Evolutionary conservation across 352 stramenopile species (phyloP), one percentile per base, ranked within the genome.

Genomic region (Pelagophyceae sp.): DNA sequence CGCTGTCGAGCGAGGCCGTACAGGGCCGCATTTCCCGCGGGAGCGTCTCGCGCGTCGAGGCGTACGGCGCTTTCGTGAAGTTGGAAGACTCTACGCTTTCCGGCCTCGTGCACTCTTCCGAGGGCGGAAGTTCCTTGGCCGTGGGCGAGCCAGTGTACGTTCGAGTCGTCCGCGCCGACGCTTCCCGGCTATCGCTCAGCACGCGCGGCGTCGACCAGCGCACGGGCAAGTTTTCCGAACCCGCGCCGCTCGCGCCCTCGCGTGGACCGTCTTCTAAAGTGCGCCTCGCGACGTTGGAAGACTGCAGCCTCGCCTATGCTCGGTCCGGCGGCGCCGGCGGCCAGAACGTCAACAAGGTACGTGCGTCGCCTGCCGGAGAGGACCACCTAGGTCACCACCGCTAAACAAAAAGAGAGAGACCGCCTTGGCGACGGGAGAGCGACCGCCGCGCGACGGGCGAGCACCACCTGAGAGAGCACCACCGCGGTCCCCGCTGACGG

Each of bases 311-410:
- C 11, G 6, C 54, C 54, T 63, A 63, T n/a, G 6, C 11, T 20
- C 87, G 95, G 33, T 94, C 92, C 31, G 95, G 93, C 72, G 96
- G 96, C 61, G 93, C 94, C 60, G 96, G 96, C 58, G 95, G 87
- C 45, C 96, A 99, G 87, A 97, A 99, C 83, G 95, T 99, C 29
- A 99, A 99, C 88, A 99, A 97, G 76, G n/a, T n/a, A n/a, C n/a
- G n/a, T n/a, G n/a, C n/a, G n/a, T n/a, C n/a, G n/a, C n/a, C n/a
- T n/a, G n/a, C n/a, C n/a, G n/a, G n/a, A n/a, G n/a, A n/a, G n/a
- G n/a, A n/a, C n/a, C n/a, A n/a, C n/a, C n/a, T n/a, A n/a, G n/a
- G n/a, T n/a, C n/a, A n/a, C n/a, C n/a, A n/a, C n/a, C n/a, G n/a
- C n/a, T n/a, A n/a, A n/a, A n/a, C n/a, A n/a, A n/a, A n/a, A n/a